phyloP scores from a whole-genome alignment of 495 filamentous ascomycete species.

The Letharia lupina region DNA sequence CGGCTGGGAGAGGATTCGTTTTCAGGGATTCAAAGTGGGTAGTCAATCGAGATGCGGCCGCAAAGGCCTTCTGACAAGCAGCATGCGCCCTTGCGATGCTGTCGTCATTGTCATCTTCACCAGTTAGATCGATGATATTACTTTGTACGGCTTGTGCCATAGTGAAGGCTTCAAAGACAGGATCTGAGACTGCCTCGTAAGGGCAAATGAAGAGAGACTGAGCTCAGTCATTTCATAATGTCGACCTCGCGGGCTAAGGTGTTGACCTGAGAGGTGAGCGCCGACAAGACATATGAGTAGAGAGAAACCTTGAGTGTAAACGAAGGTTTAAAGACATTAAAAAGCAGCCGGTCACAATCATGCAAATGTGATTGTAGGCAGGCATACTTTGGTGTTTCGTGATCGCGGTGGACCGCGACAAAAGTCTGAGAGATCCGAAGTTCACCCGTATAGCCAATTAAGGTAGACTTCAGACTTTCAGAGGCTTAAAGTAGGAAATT shows the following conservation, averaged over 20 bases:
- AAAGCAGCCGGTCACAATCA: too few relatives aligned
- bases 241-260: neutral
- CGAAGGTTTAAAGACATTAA: too few relatives aligned
- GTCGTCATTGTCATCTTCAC: constrained; percentile 5
- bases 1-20: neutral
- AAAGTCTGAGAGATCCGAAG: neutral
- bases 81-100: neutral
- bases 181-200: neutral
- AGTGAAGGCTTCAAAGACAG: neutral
- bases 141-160: neutral
- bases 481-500: too few relatives aligned
- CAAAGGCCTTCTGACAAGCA: constrained; percentile 3
- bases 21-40: neutral
- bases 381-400: too few relatives aligned
- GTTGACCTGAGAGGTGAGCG: neutral
- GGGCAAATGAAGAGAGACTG: neutral
- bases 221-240: neutral
- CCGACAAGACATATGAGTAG: neutral
- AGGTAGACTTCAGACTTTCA: too few relatives aligned
- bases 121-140: constrained; percentile 17
- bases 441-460: neutral
- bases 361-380: too few relatives aligned
- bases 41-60: neutral
- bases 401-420: neutral
- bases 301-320: too few relatives aligned